phyloP scores from a whole-genome alignment of 2,329 filamentous ascomycete species.

The Raffaelea deltoideospora region DNA sequence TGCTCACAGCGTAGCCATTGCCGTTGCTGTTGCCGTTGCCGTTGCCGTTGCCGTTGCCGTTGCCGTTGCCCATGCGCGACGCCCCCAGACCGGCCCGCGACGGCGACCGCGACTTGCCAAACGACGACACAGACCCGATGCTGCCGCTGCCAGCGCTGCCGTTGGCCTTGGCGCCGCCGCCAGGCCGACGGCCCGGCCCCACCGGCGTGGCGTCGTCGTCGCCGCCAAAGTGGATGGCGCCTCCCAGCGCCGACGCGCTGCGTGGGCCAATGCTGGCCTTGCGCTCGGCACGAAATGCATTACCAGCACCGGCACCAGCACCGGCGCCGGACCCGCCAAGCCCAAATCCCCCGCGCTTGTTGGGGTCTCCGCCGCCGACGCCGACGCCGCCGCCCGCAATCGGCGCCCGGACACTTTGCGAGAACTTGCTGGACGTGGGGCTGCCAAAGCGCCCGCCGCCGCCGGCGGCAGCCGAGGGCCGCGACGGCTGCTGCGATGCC shows the following conservation, averaged over 20 bases:
- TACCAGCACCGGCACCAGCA: no score
- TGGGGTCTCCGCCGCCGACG: constrained; percentile 46
- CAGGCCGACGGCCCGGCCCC: constrained; percentile 28
- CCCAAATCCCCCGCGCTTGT: constrained; percentile 27
- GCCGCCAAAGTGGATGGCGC: constrained; percentile 26
- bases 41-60: not conserved
- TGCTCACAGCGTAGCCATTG: constrained; percentile 8
- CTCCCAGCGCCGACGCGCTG: constrained; percentile 44
- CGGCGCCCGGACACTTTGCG: constrained; percentile 39
- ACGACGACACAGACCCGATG: constrained; percentile 8
- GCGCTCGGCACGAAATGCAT: no score
- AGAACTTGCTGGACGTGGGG: constrained; percentile 46
- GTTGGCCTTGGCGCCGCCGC: constrained; percentile 36
- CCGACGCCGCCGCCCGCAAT: no score
- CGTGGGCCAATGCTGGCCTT: constrained; percentile 38
- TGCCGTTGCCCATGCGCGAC: not conserved
- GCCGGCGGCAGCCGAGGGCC: not conserved
- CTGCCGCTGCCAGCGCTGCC: constrained; percentile 27
- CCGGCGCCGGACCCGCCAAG: no score
- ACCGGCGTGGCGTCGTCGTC: constrained; percentile 44
- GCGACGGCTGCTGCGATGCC: constrained; percentile 28
- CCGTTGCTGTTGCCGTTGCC: not conserved
- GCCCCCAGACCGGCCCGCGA: no score
- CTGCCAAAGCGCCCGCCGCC: constrained; percentile 40
- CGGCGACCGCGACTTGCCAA: constrained; percentile 36